Conservation (phyloP, 139 green algal genomes). For the Mesostigma viride region DNA sequence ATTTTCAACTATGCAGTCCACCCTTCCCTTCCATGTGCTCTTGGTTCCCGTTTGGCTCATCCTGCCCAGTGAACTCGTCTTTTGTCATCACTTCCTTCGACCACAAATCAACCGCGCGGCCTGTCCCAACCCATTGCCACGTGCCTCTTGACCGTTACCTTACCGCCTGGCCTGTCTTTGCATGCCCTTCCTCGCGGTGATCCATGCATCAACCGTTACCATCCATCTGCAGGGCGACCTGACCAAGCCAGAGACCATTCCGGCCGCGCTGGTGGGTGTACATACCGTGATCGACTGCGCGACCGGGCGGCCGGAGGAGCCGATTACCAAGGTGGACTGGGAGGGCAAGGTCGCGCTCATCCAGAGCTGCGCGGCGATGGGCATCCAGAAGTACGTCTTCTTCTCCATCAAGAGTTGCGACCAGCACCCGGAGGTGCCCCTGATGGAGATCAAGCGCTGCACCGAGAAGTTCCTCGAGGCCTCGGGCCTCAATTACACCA, state of each 20-base stretch:
- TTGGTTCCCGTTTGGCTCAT: too few relatives aligned
- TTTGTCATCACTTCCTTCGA: too few relatives aligned
- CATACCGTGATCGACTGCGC: conserved; percentile 92
- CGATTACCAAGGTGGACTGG: conserved; percentile 77
- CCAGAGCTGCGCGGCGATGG: conserved; percentile 91
- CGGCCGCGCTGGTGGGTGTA: conserved; percentile 89
- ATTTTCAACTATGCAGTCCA: too few relatives aligned
- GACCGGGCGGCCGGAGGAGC: conserved; percentile 90
- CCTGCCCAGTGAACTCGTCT: too few relatives aligned
- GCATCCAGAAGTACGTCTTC: conserved; percentile 93
- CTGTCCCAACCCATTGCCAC: too few relatives aligned
- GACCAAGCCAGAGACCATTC: conserved; percentile 76
- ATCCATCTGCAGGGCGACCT: conserved; percentile 89
- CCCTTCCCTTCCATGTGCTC: too few relatives aligned
- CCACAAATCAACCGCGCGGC: too few relatives aligned
- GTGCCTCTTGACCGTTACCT: too few relatives aligned
- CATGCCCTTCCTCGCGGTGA: too few relatives aligned
- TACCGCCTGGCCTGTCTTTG: too few relatives aligned
- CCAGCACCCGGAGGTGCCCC: conserved; percentile 72
- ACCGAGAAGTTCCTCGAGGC: conserved; percentile 84
- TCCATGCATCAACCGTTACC: too few relatives aligned
- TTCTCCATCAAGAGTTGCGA: conserved; percentile 94
- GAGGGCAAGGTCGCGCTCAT: conserved; percentile 95
- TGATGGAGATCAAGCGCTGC: conserved; percentile 54
- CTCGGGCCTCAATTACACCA: conserved; percentile 79